These are phyloP conservation scores for Emergomyces africanus DNA, from an alignment of 2,329 filamentous ascomycete genomes.

Conservation along the genomic window DNA sequence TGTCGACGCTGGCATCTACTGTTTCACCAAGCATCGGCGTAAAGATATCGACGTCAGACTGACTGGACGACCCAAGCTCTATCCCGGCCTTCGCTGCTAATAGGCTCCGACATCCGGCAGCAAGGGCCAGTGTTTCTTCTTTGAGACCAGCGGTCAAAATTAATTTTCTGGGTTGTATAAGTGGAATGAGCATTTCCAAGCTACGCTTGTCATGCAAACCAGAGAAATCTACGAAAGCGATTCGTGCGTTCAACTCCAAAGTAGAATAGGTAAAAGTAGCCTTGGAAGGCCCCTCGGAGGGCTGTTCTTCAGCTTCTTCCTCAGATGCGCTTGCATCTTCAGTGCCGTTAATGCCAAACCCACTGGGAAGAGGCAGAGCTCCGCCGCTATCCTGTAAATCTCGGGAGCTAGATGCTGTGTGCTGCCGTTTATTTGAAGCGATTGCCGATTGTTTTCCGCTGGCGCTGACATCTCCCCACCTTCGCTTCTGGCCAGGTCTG, in stretches of 20 bases:
- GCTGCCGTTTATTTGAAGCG: slow-evolving; percentile 48
- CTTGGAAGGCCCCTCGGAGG: slow-evolving; percentile 59
- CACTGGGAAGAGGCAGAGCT: slow-evolving; percentile 31
- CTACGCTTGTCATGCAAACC: slow-evolving; percentile 89
- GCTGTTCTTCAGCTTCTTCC: slow-evolving; percentile 38
- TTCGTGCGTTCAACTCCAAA: slow-evolving; percentile 56
- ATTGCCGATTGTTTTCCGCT: slow-evolving; percentile 26
- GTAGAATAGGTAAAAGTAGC: slow-evolving; percentile 51
- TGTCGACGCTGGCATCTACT: slow-evolving; percentile 89
- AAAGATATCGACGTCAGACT: slow-evolving; percentile 54
- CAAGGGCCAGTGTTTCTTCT: slow-evolving; percentile 66
- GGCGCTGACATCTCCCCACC: slow-evolving; percentile 64
- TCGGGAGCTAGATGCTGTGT: slow-evolving; percentile 23
- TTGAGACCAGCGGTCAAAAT: slow-evolving; percentile 76
- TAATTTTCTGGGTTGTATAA: slow-evolving; percentile 87
- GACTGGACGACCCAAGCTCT: slow-evolving; percentile 3
- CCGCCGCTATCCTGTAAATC: slow-evolving; percentile 27
- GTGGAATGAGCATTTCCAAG: slow-evolving; percentile 83
- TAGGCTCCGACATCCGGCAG: slow-evolving; percentile 64
- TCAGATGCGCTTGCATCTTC: slow-evolving; percentile 44
- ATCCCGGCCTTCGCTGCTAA: slow-evolving; percentile 33
- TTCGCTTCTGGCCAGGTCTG: slow-evolving; percentile 78
- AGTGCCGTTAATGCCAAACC: slow-evolving; percentile 24
- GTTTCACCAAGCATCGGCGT: slow-evolving; percentile 61
- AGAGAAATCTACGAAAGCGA: slow-evolving; percentile 83